These are phyloP conservation scores for Linnemannia hyalina DNA, from an alignment of 192 early-diverging fungal genomes.

Conservation along the genomic window DNA sequence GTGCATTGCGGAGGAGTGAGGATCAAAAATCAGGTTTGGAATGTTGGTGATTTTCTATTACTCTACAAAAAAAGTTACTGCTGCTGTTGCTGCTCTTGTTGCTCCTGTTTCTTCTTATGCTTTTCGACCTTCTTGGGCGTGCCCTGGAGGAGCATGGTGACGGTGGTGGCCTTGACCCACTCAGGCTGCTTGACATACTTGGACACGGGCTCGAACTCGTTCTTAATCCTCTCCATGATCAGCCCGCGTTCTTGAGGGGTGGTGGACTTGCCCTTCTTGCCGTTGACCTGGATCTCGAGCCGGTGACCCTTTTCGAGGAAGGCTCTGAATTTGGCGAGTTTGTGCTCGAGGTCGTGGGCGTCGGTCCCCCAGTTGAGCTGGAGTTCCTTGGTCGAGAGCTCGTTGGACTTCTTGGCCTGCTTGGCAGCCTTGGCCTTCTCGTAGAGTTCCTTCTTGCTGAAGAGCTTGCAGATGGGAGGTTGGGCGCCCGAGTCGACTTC, in stretches of 20 bases:
- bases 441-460: conserved; percentile 65
- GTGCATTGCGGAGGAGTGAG: too few relatives aligned
- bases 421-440: conserved; percentile 64
- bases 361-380: conserved; percentile 67
- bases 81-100: not conserved
- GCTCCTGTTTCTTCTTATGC: conserved; percentile 7
- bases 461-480: conserved; percentile 65
- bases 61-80: not conserved
- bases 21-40: not conserved
- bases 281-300: conserved; percentile 61
- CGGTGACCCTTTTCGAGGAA: conserved; percentile 68
- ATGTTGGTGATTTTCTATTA: not conserved
- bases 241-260: conserved; percentile 51
- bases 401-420: conserved; percentile 61
- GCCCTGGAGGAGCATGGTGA: conserved; percentile 49
- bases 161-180: conserved; percentile 45
- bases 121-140: conserved; percentile 21
- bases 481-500: conserved; percentile 58
- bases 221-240: conserved; percentile 53
- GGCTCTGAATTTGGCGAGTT: conserved; percentile 58
- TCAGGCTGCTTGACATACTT: conserved; percentile 52
- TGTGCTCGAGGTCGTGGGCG: conserved; percentile 64
- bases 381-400: conserved; percentile 59
- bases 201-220: conserved; percentile 45
- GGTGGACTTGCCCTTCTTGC: conserved; percentile 58